Evolutionary conservation across 192 early-diverging fungal species (phyloP), one percentile per base, ranked within the genome.

Genomic region (Linnemannia zychae): DNA sequence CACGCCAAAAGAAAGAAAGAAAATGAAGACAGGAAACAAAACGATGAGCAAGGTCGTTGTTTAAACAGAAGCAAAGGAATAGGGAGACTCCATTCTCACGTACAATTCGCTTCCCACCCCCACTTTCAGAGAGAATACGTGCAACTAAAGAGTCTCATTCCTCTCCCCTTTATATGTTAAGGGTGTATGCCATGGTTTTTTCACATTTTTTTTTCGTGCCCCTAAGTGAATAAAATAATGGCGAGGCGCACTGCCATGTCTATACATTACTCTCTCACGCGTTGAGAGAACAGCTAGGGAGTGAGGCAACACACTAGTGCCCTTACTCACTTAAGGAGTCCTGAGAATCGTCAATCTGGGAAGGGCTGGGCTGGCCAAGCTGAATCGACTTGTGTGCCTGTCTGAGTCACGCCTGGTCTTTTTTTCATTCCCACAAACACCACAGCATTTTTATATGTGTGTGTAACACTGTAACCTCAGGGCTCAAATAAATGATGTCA

Each of bases 301-400:
- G 40, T 9, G 12, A 63, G 28, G 28, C 28, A 33, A n/a, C n/a
- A n/a, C n/a, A 31, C 24, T 63, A 0, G 44, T n/a, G 24, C 70
- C 70, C 70, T 48, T 49, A 28, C 70, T 46, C 13, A 24, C 70
- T 71, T 71, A 71, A 71, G 70, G 70, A 47, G 70, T 46, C 13
- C 70, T 46, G 46, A 47, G 52, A 7, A n/a, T n/a, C n/a, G 40
- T 44, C 9, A 44, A n/a, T n/a, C n/a, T n/a, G n/a, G n/a, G n/a
- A n/a, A n/a, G n/a, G n/a, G 40, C 40, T 44, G 9, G 40, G 40
- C 40, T 44, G 40, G 40, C 40, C 9, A 6, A 9, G 40, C 4
- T 9, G 40, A 9, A 6, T 6, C 40, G 9, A 9, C 40, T 44
- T 9, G 40, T 9, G 9, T 6, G 40, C n/a, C n/a, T n/a, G n/a